A percentile compares a stretch with the other conserved stretches of the same genome.
Evolutionary conservation across 2,329 filamentous ascomycete genomes (phyloP).

Genomic region (Fusarium sp.): DNA sequence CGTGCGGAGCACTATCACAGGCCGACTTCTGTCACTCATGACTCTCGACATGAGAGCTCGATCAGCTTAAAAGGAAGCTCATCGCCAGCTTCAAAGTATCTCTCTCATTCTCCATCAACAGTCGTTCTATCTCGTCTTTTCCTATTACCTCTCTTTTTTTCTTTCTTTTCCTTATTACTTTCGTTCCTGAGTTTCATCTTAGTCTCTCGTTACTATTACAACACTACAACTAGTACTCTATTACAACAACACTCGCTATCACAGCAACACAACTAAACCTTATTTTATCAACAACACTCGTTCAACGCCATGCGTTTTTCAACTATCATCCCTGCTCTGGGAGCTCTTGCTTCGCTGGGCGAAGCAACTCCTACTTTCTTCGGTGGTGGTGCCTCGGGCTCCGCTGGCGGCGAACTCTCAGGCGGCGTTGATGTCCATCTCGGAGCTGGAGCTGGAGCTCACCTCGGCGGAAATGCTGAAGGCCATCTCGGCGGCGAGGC

Average conservation of each 20-base stretch:
- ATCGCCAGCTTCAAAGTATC: conserved; percentile 8
- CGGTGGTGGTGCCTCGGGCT: conserved; percentile 9
- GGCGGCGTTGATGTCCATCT: conserved; percentile 7
- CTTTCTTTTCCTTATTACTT: conserved; percentile 16
- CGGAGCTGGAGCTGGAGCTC: conserved; percentile 4
- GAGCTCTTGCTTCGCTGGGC: conserved; percentile 35
- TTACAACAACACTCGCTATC: conserved; percentile 1
- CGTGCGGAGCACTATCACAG: background rate
- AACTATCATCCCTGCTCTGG: conserved; percentile 28
- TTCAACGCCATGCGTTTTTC: conserved; percentile 34
- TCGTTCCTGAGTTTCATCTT: conserved; percentile 6
- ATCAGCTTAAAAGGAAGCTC: conserved; percentile 24
- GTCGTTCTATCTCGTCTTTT: conserved; percentile 23
- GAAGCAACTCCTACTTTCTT: conserved; percentile 34
- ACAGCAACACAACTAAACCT: background rate
- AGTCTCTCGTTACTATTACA: conserved; percentile 2
- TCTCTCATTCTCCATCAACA: conserved; percentile 19
- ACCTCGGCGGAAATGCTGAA: background rate
- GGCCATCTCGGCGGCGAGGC: conserved; percentile 7
- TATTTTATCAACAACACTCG: conserved; percentile 2
- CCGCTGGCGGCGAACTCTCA: background rate
- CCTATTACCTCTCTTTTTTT: conserved; percentile 6
- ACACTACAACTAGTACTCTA: background rate
- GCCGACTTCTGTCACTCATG: background rate
- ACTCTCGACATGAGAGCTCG: background rate